phyloP scores from a whole-genome alignment of 2,329 filamentous ascomycete genomes.

The Ophiostoma montium region DNA sequence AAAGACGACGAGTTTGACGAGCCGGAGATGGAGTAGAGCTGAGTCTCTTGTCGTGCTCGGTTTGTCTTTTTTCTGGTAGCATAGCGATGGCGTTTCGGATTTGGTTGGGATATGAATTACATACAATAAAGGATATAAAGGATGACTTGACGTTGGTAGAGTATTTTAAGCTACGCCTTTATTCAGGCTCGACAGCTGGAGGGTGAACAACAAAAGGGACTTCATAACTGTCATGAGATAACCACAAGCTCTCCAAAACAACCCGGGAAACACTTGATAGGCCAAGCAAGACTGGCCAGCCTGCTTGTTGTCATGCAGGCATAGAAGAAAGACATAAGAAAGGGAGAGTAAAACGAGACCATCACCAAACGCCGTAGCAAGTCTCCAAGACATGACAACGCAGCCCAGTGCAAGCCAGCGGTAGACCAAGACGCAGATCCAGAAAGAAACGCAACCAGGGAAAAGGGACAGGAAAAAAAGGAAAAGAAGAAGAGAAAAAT shows the following conservation, averaged over 20 bases:
- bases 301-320: too few species aligned
- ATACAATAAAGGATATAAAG: neutral
- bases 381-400: neutral
- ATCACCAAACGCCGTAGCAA: neutral
- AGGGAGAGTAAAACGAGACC: neutral
- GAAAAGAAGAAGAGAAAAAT: neutral
- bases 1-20: slow-evolving; percentile 46
- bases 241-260: slow-evolving; percentile 2
- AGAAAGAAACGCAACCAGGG: neutral
- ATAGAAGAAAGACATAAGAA: neutral
- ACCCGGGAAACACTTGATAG: too few species aligned
- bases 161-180: too few species aligned
- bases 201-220: neutral
- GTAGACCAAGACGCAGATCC: neutral
- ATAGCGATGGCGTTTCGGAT: slow-evolving; percentile 29
- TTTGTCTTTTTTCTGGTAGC: slow-evolving; percentile 14
- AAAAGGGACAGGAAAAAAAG: neutral
- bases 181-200: neutral
- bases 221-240: neutral
- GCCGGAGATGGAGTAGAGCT: slow-evolving; percentile 11
- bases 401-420: neutral
- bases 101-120: neutral
- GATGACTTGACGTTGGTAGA: too few species aligned
- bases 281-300: neutral
- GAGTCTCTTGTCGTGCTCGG: neutral